Evolutionary conservation across 805 yeast species (phyloP).

Genomic region (Candida taoyuanica): DNA sequence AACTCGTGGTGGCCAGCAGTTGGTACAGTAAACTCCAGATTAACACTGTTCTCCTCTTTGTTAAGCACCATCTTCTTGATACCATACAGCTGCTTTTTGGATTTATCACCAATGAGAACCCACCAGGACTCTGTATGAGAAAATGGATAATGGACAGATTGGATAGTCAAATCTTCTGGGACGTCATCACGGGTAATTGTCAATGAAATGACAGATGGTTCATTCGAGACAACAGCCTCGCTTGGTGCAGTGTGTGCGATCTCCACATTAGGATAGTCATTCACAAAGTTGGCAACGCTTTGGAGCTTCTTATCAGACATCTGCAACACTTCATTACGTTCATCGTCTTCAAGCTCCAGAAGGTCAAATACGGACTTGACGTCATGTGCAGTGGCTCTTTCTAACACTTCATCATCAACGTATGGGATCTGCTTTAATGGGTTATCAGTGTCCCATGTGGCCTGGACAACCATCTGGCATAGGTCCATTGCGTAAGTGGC

Average conservation of each 20-base stretch:
- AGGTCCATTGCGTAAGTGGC: conserved; percentile 83
- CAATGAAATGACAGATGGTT: conserved; percentile 43
- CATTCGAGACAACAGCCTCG: conserved; percentile 41
- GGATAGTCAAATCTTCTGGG: conserved; percentile 58
- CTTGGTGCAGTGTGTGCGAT: conserved; percentile 42
- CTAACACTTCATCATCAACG: conserved; percentile 47
- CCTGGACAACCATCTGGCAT: conserved; percentile 85
- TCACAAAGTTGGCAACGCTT: conserved; percentile 81
- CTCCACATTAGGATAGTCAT: conserved; percentile 85
- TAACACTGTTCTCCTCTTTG: conserved; percentile 47
- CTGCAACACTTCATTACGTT: conserved; percentile 56
- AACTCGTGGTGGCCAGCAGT: conserved; percentile 56
- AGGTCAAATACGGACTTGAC: conserved; percentile 78
- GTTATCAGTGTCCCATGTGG: conserved; percentile 74
- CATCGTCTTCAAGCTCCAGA: conserved; percentile 69
- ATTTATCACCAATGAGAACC: conserved; percentile 73
- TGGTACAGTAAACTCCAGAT: conserved; percentile 53
- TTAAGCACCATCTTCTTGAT: conserved; percentile 59
- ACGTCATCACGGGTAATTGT: conserved; percentile 71
- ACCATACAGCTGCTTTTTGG: conserved; percentile 59
- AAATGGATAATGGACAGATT: conserved; percentile 54
- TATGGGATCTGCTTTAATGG: conserved; percentile 81
- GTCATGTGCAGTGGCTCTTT: conserved; percentile 47
- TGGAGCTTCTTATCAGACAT: conserved; percentile 47
- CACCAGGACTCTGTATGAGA: conserved; percentile 76